Conservation (phyloP, 192 early-diverging fungal genomes). For the Linnemannia zychae region DNA sequence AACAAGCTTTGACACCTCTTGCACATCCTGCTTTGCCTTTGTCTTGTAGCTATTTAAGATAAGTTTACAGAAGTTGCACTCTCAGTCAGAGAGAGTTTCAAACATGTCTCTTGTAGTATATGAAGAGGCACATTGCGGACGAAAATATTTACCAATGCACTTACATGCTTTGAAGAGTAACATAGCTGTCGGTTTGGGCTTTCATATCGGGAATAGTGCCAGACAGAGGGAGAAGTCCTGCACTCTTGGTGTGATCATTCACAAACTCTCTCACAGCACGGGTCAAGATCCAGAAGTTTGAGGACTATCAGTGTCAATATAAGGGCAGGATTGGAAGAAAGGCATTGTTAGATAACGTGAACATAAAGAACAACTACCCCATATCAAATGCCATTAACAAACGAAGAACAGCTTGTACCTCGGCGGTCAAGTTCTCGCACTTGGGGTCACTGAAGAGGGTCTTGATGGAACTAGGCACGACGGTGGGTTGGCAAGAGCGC, state of each 20-base stretch:
- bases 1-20: constrained; percentile 63
- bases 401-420: constrained; percentile 57
- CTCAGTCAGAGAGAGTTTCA: neutral
- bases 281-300: constrained; percentile 89
- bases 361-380: too few species aligned
- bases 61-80: neutral
- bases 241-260: constrained; percentile 68
- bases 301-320: constrained; percentile 54
- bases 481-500: constrained; percentile 70
- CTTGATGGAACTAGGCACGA: constrained; percentile 62
- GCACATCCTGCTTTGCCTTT: constrained; percentile 80
- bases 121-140: neutral
- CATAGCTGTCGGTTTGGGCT: constrained; percentile 90
- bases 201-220: constrained; percentile 98
- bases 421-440: constrained; percentile 62
- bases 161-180: constrained; percentile 87
- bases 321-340: too few species aligned
- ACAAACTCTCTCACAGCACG: constrained; percentile 87
- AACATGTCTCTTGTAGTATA: neutral
- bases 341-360: neutral
- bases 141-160: constrained; percentile 10
- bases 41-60: constrained; percentile 74
- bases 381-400: too few species aligned
- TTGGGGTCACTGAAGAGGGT: constrained; percentile 69
- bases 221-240: constrained; percentile 83